These are phyloP conservation scores for Blastocystis sp. DNA, from an alignment of 352 stramenopile genomes.

Conservation along the genomic window DNA sequence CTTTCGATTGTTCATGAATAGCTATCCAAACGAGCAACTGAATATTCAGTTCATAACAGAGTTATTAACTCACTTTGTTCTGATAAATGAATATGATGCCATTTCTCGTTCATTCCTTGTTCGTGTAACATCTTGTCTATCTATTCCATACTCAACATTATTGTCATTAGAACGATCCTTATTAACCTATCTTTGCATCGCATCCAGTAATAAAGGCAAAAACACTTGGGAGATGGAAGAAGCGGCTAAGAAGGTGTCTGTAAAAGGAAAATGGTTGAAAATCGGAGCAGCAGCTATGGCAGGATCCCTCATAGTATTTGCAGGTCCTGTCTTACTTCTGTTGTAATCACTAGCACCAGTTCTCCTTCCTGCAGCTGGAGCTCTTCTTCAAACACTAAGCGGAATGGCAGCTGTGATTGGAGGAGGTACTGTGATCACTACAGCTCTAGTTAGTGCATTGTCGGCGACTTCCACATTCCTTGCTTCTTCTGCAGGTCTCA, in stretches of 20 bases:
- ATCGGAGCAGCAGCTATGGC: not conserved
- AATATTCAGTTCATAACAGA: not conserved
- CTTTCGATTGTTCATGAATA: not conserved
- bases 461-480: not conserved
- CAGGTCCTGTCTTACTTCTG: not conserved
- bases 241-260: not conserved
- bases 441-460: not conserved
- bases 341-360: not conserved
- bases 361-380: not conserved
- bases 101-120: not conserved
- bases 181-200: not conserved
- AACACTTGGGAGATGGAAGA: not conserved
- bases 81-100: slow-evolving; percentile 5
- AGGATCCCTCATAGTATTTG: not conserved
- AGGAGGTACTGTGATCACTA: not conserved
- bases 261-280: not conserved
- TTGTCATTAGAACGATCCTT: not conserved
- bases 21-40: not conserved
- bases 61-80: not conserved
- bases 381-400: not conserved
- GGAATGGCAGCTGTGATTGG: not conserved
- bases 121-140: not conserved
- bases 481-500: not conserved
- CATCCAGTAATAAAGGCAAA: not conserved
- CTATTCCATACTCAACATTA: not conserved